Percentiles rank a stretch among this genome's conserved stretches.
phyloP scores from a whole-genome alignment of 1,284 basidiomycete genomes.

The Cutaneotrichosporon sp. region DNA sequence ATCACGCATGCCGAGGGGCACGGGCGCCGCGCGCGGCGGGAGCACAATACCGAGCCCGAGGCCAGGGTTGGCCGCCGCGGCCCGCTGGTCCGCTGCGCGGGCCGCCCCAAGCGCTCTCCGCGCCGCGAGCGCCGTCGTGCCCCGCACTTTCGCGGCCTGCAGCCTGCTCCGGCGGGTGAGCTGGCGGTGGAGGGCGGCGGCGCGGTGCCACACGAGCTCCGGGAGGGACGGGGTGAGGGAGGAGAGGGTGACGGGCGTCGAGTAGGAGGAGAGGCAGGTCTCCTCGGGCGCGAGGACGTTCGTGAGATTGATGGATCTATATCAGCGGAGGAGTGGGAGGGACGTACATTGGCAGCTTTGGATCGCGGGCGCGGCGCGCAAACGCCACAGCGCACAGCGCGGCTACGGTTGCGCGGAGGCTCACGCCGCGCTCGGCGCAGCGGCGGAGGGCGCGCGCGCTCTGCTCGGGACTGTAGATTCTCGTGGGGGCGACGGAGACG shows the following conservation, averaged over 20 bases:
- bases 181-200: conserved; percentile 56
- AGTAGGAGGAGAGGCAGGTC: not conserved
- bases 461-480: conserved; percentile 22
- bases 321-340: conserved; percentile 56
- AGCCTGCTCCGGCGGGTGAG: conserved; percentile 59
- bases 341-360: not conserved
- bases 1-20: not conserved
- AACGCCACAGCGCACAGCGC: conserved; percentile 73
- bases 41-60: conserved; percentile 16
- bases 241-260: not conserved
- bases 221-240: not conserved
- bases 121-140: conserved; percentile 67
- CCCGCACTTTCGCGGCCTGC: conserved; percentile 61
- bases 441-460: conserved; percentile 54
- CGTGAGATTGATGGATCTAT: conserved; percentile 29
- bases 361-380: conserved; percentile 57
- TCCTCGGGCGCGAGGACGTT: not conserved
- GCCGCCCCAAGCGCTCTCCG: conserved; percentile 65
- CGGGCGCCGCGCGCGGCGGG: conserved; percentile 9
- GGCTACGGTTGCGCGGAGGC: conserved; percentile 72
- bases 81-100: conserved; percentile 64
- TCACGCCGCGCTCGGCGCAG: conserved; percentile 65
- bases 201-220: conserved; percentile 69
- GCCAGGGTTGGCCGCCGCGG: conserved; percentile 9
- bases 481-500: conserved; percentile 35